Base-by-base conservation (phyloP, 2,329 filamentous ascomycete species). In the Fusarium sp. region DNA sequence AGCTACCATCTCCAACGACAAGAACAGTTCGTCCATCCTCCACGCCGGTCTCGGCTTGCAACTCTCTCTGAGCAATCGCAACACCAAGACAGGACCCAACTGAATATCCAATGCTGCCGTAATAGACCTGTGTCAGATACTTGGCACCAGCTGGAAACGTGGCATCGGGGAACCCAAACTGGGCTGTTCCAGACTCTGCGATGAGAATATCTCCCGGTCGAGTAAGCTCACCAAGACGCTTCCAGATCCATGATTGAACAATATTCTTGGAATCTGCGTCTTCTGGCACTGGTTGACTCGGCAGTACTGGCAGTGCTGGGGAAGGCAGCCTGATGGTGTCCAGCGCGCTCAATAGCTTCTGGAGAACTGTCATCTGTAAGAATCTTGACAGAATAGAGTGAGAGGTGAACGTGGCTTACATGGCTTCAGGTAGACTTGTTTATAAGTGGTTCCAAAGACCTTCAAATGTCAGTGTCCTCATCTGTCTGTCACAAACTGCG, bases 171-270 rank as follows among this genome's bases (percentile, higher is more conserved):
- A 69, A 66, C 5, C 67, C 67, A 11, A 69, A 69, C 20, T 69
- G 67, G 3, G 67, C 67, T 4, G 67, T 69, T 8, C 67, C 67
- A n/a, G 67, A 69, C 4, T 69, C 67, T 40, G 63, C 67, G 15
- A 69, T 27, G 1, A 69, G 57, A n/a, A 69, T 37, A 17, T 69
- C 67, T 9, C 63, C 67, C 4, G 63, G 38, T 9, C 43, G 17
- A 14, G 67, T 59, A 27, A 66, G 52, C 10, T 43, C 25, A 5
- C 67, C 67, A 2, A 69, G 38, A 2, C 68, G 68, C 22, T 67
- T 66, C 68, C 68, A 70, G 7, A 70, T 70, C 68, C 68, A 70
- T 2, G 68, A 70, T 17, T 70, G 68, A 4, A 67, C 59, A 47
- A 70, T 67, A 0, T 64, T 22, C 7, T 61, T 56, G 5, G 59